These are phyloP conservation scores for Linnemannia zychae DNA, from an alignment of 192 early-diverging fungal genomes.

Conservation along the genomic window DNA sequence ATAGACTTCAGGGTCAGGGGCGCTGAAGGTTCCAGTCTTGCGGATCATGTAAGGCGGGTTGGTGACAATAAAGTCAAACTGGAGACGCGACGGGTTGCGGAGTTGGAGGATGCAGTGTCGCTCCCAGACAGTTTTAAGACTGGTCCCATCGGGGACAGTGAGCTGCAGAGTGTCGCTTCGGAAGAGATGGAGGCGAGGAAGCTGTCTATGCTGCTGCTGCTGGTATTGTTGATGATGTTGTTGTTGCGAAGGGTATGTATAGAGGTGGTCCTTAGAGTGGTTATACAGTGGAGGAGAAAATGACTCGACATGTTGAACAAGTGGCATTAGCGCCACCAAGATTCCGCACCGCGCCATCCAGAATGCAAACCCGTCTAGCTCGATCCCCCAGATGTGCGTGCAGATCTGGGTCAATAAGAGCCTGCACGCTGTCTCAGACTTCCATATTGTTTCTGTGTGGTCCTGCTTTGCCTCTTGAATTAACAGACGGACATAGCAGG, in stretches of 20 bases:
- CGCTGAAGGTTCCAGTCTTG: slow-evolving; percentile 67
- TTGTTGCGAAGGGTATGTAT: too few relatives aligned
- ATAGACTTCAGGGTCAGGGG: slow-evolving; percentile 63
- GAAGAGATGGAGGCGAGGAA: slow-evolving; percentile 61
- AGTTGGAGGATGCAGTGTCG: slow-evolving; percentile 50
- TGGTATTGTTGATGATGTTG: neutral
- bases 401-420: slow-evolving; percentile 57
- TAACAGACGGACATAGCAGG: slow-evolving; percentile 60
- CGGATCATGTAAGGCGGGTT: slow-evolving; percentile 75
- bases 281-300: neutral
- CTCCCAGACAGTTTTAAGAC: slow-evolving; percentile 55
- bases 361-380: slow-evolving; percentile 68
- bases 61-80: slow-evolving; percentile 70
- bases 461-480: slow-evolving; percentile 37
- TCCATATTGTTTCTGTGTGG: slow-evolving; percentile 54
- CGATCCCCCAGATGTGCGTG: slow-evolving; percentile 65
- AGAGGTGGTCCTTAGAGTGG: neutral
- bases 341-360: slow-evolving; percentile 66
- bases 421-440: slow-evolving; percentile 34
- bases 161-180: slow-evolving; percentile 68
- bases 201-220: slow-evolving; percentile 15
- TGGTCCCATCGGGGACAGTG: slow-evolving; percentile 38
- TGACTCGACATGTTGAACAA: slow-evolving; percentile 53
- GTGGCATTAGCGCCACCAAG: slow-evolving; percentile 62
- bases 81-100: slow-evolving; percentile 56